Evolutionary conservation across 192 early-diverging fungal genomes (phyloP), one percentile per base, ranked within the genome.

Genomic region (Gonapodya prolifera): DNA sequence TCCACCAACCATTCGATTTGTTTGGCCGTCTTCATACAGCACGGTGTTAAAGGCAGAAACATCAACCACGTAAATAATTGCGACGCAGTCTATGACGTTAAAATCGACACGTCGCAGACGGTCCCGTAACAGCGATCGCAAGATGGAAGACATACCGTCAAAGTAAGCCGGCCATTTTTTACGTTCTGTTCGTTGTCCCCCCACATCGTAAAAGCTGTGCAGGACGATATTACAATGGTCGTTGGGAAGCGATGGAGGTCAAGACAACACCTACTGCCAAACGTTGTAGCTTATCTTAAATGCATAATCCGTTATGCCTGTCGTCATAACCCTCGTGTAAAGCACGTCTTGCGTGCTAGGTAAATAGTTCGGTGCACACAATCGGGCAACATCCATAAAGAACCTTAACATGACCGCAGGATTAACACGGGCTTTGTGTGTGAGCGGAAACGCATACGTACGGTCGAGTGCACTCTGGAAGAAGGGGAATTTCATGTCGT

Each of bases 131-230:
- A n/a, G n/a, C n/a, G n/a, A n/a, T n/a, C n/a, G n/a, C n/a, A n/a
- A n/a, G n/a, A n/a, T n/a, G n/a, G n/a, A n/a, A n/a, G n/a, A n/a
- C n/a, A n/a, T n/a, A n/a, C n/a, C n/a, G 78, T 92, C 91, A 81
- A 92, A 92, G 80, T 90, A 92, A 1, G 90, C 85, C 2, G 87
- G 86, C 91, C 91, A 92, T 79, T 89, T 86, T 77, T 87, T 89
- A 28, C 91, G 78, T 70, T 89, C 80, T 32, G 82, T 83, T 33
- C 88, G 85, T 78, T 92, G 91, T 2, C 91, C 91, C 34, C 90
- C 90, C 0, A 92, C 91, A 85, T 92, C 91, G 80, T 83, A 91
- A 78, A 92, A 87, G 69, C 86, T 83, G 78, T 84, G 85, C n/a
- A n/a, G n/a, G n/a, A n/a, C n/a, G n/a, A n/a, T n/a, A 35, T 82